These are phyloP conservation scores for Coffea canephora DNA, from an alignment of 257 asterid species.

Conservation along the genomic window DNA sequence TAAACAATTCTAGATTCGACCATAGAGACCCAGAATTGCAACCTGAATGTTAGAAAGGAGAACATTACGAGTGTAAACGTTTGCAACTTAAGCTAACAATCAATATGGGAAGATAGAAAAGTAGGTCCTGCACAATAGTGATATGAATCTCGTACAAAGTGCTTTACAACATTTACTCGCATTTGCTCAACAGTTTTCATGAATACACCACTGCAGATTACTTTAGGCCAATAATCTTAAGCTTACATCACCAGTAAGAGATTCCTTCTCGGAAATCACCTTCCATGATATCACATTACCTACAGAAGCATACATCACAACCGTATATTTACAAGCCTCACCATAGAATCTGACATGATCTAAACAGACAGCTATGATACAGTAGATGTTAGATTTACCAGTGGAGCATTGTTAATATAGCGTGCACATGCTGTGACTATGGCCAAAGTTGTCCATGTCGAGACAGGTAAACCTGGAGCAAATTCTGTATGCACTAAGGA, in stretches of 20 bases:
- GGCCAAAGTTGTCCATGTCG: not conserved
- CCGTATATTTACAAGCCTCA: not conserved
- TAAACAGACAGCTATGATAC: not conserved
- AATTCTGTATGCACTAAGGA: not conserved
- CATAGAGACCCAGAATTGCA: not conserved
- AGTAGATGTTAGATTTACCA: not conserved
- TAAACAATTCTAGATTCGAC: not conserved
- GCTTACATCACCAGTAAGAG: not conserved
- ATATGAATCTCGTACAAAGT: not conserved
- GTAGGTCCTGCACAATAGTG: too few species aligned
- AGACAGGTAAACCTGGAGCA: conserved; percentile 6
- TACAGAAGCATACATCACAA: not conserved
- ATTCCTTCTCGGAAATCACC: not conserved
- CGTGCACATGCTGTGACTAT: not conserved
- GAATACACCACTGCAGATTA: not conserved
- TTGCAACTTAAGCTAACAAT: not conserved
- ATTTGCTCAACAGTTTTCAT: not conserved
- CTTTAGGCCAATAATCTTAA: not conserved
- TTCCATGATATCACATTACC: not conserved
- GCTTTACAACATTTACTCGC: not conserved
- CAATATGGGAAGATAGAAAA: not conserved
- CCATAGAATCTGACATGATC: not conserved
- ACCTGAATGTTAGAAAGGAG: not conserved
- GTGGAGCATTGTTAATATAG: not conserved
- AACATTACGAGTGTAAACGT: too few species aligned